phyloP scores from a whole-genome alignment of 2,329 filamentous ascomycete genomes.

The Colletotrichum truncatum region DNA sequence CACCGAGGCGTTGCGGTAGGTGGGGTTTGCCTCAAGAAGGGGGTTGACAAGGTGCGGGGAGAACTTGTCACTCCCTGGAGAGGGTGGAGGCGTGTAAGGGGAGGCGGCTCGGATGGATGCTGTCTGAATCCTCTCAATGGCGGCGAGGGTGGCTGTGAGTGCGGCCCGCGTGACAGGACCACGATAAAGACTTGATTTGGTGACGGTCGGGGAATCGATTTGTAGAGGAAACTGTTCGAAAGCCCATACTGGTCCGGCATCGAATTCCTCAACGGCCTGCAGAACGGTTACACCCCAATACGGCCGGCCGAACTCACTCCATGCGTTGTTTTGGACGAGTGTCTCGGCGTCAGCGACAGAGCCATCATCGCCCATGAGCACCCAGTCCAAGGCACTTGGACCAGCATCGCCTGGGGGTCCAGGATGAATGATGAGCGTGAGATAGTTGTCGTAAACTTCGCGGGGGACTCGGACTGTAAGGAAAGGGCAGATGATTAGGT shows the following conservation, averaged over 20 bases:
- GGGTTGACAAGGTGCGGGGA: constrained; percentile 30
- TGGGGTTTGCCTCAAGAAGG: constrained; percentile 20
- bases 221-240: constrained; percentile 51
- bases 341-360: constrained; percentile 39
- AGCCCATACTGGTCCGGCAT: constrained; percentile 54
- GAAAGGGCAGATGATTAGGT: constrained; percentile 53
- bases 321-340: constrained; percentile 38
- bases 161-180: constrained; percentile 48
- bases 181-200: constrained; percentile 51
- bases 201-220: constrained; percentile 48
- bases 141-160: constrained; percentile 45
- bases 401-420: constrained; percentile 52
- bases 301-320: constrained; percentile 41
- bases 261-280: constrained; percentile 50
- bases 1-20: constrained; percentile 38
- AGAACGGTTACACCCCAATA: constrained; percentile 52
- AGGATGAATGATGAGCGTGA: constrained; percentile 51
- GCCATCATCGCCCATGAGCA: constrained; percentile 52
- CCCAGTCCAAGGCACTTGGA: constrained; percentile 51
- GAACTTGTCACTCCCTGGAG: constrained; percentile 21
- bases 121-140: constrained; percentile 44
- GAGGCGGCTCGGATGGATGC: constrained; percentile 8
- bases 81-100: constrained; percentile 29
- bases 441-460: constrained; percentile 45
- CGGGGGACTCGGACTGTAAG: constrained; percentile 47